Conservation (phyloP, 2,329 filamentous ascomycete genomes). For the Aspergillus flavus region DNA sequence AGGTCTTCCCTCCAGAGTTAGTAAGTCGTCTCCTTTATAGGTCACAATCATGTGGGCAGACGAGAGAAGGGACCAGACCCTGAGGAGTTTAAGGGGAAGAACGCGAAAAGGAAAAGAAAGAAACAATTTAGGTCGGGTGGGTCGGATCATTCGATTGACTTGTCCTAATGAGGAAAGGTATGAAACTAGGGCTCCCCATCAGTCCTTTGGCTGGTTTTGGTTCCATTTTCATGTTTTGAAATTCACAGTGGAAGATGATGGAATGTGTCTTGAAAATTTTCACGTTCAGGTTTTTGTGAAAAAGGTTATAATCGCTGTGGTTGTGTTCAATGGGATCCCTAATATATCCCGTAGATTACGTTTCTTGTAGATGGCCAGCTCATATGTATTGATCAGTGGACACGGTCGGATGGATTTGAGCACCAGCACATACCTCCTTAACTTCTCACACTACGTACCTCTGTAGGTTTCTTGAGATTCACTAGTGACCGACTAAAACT, state of each 20-base stretch:
- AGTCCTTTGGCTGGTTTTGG: neutral
- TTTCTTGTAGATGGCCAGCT: neutral
- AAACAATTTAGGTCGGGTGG: constrained; percentile 7
- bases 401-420: neutral
- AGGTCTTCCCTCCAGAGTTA: neutral
- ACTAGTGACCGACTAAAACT: neutral
- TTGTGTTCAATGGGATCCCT: neutral
- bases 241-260: constrained; percentile 7
- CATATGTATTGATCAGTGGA: neutral
- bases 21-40: constrained; percentile 1
- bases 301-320: neutral
- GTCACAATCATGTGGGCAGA: neutral
- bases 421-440: neutral
- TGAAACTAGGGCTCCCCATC: constrained; percentile 16
- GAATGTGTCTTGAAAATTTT: constrained; percentile 5
- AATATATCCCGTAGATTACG: neutral
- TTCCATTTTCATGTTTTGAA: constrained; percentile 1
- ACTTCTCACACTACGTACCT: neutral
- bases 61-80: neutral
- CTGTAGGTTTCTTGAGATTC: neutral
- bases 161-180: constrained; percentile 6
- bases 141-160: constrained; percentile 19
- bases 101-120: constrained; percentile 5
- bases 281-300: neutral
- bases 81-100: constrained; percentile 4